These are phyloP conservation scores for Talaromyces sp. DNA, from an alignment of 2,329 filamentous ascomycete species.

Conservation along the genomic window DNA sequence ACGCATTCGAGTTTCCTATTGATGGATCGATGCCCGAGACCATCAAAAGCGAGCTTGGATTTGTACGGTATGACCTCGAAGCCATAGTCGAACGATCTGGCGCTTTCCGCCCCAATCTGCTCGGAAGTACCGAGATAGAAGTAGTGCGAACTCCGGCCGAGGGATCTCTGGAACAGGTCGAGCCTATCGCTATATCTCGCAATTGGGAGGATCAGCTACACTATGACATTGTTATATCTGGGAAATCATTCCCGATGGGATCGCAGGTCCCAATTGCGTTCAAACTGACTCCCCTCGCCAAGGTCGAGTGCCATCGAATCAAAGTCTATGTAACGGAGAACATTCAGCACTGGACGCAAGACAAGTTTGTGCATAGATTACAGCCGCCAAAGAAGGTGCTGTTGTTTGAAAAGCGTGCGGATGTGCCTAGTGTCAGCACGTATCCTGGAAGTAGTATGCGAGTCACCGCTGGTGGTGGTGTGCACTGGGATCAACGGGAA, in stretches of 20 bases:
- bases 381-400: constrained; percentile 81
- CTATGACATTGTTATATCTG: constrained; percentile 94
- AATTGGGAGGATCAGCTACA: constrained; percentile 95
- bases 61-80: constrained; percentile 83
- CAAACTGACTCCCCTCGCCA: constrained; percentile 86
- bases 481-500: constrained; percentile 60
- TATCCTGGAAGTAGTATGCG: constrained; percentile 74
- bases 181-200: constrained; percentile 88
- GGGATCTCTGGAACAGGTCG: constrained; percentile 82
- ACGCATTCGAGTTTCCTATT: constrained; percentile 76
- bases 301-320: constrained; percentile 88
- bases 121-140: constrained; percentile 75
- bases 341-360: constrained; percentile 84
- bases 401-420: constrained; percentile 82
- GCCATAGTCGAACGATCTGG: constrained; percentile 80
- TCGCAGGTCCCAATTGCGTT: constrained; percentile 88
- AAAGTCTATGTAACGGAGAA: constrained; percentile 90
- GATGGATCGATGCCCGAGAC: constrained; percentile 79
- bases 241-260: constrained; percentile 89
- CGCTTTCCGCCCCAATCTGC: constrained; percentile 82
- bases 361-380: constrained; percentile 78
- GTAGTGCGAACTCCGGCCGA: constrained; percentile 84
- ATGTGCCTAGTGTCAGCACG: constrained; percentile 67
- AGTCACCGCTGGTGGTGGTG: constrained; percentile 75
- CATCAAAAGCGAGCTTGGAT: constrained; percentile 80